These are phyloP conservation scores for Didymella pinodella DNA, from an alignment of 2,329 filamentous ascomycete genomes.

Conservation along the genomic window DNA sequence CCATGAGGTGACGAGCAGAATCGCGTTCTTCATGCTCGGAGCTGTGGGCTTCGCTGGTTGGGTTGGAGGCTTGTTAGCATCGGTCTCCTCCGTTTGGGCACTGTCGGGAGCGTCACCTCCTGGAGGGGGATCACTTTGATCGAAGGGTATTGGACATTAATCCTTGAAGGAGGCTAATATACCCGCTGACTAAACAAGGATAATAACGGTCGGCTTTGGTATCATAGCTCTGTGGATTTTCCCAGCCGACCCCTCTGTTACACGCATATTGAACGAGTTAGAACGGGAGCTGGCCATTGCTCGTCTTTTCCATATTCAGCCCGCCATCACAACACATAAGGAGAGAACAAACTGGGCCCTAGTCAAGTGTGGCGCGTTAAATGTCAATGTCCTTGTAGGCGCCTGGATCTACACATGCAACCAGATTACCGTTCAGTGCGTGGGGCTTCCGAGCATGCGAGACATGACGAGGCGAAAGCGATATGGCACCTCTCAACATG, in stretches of 20 bases:
- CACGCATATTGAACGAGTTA: background rate
- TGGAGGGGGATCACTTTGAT: background rate
- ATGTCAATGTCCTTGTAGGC: slow-evolving; percentile 1
- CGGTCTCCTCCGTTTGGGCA: background rate
- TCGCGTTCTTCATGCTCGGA: slow-evolving; percentile 2
- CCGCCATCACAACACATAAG: background rate
- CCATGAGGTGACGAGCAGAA: background rate
- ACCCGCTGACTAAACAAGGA: background rate
- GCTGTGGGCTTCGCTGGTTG: slow-evolving; percentile 2
- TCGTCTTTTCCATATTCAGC: background rate
- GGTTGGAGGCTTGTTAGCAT: slow-evolving; percentile 2
- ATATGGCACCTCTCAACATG: background rate
- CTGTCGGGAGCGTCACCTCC: background rate
- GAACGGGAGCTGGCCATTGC: background rate
- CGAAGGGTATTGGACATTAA: background rate
- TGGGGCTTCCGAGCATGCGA: background rate
- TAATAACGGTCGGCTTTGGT: slow-evolving; percentile 2
- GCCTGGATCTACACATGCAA: slow-evolving; percentile 10
- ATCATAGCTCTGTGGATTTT: slow-evolving; percentile 2
- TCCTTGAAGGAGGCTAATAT: background rate
- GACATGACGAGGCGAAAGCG: background rate
- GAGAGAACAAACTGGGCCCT: background rate
- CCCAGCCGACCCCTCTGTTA: background rate
- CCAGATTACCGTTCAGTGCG: slow-evolving; percentile 3
- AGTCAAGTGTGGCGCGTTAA: background rate